A percentile compares a stretch with the other conserved stretches of the same genome.
Conservation (phyloP, 2,329 filamentous ascomycete genomes). For the Talaromyces verruculosus region DNA sequence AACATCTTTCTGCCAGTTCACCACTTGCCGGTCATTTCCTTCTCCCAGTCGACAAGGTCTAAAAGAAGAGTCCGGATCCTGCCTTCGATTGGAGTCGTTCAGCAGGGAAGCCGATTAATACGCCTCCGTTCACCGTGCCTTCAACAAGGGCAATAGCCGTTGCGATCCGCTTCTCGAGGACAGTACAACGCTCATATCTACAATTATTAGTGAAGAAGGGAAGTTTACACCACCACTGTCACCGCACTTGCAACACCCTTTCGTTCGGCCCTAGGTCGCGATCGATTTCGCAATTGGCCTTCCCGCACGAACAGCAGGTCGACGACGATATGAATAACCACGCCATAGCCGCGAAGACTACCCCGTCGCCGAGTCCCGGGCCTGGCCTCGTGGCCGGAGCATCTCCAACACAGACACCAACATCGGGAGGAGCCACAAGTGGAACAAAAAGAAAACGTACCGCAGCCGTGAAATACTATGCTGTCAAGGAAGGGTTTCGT, state of each 20-base stretch:
- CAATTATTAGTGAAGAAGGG: not conserved
- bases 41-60: no score
- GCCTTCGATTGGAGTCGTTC: not conserved
- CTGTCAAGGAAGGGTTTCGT: constrained; percentile 59
- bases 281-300: not conserved
- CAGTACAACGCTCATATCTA: not conserved
- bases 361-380: constrained; percentile 38
- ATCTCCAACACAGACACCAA: constrained; percentile 29
- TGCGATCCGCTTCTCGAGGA: constrained; percentile 5
- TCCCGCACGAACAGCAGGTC: not conserved
- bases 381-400: constrained; percentile 29
- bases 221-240: not conserved
- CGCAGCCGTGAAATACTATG: constrained; percentile 59
- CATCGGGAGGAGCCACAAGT: constrained; percentile 33
- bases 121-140: not conserved
- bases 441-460: constrained; percentile 59
- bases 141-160: not conserved
- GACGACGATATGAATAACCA: not conserved
- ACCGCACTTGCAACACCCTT: not conserved
- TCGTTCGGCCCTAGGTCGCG: not conserved
- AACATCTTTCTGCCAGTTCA: no score
- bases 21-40: not conserved
- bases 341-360: constrained; percentile 25
- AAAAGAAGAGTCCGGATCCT: not conserved
- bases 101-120: not conserved